These are phyloP conservation scores for Papiliotrema nemorosa DNA, from an alignment of 1,284 basidiomycete species.

Conservation along the genomic window DNA sequence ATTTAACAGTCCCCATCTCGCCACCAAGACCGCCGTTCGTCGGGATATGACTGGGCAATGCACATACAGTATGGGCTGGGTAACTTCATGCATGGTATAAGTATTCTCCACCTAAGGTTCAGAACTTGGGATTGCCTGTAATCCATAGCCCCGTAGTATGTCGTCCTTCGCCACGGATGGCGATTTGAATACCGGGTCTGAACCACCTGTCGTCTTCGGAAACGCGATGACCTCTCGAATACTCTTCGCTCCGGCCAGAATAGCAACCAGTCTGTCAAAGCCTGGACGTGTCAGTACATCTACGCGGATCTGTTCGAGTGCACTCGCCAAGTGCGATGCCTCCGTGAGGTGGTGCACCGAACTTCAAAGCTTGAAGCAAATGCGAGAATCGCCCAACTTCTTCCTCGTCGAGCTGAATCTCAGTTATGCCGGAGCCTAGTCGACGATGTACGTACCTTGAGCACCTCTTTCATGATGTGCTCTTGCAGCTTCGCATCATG, in stretches of 20 bases:
- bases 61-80: no score
- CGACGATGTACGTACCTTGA: constrained; percentile 59
- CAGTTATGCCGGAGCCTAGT: neutral
- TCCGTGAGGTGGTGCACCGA: constrained; percentile 92
- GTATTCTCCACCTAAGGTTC: neutral
- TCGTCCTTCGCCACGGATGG: constrained; percentile 62
- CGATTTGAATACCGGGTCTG: constrained; percentile 85
- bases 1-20: no score
- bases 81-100: no score
- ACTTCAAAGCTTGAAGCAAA: constrained; percentile 75
- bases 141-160: constrained; percentile 54
- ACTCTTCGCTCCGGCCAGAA: constrained; percentile 74
- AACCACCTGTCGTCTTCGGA: constrained; percentile 76
- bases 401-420: constrained; percentile 61
- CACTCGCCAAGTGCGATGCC: constrained; percentile 80
- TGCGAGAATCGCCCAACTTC: constrained; percentile 77
- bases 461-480: constrained; percentile 69
- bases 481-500: constrained; percentile 85
- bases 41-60: no score
- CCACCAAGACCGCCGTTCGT: no score
- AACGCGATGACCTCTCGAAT: constrained; percentile 96
- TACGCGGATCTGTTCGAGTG: neutral
- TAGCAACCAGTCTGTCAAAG: constrained; percentile 86
- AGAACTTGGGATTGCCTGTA: constrained; percentile 9
- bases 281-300: constrained; percentile 54